Evolutionary conservation across 2,329 filamentous ascomycete species (phyloP).

Genomic region (Chrysosporium queenslandicum): DNA sequence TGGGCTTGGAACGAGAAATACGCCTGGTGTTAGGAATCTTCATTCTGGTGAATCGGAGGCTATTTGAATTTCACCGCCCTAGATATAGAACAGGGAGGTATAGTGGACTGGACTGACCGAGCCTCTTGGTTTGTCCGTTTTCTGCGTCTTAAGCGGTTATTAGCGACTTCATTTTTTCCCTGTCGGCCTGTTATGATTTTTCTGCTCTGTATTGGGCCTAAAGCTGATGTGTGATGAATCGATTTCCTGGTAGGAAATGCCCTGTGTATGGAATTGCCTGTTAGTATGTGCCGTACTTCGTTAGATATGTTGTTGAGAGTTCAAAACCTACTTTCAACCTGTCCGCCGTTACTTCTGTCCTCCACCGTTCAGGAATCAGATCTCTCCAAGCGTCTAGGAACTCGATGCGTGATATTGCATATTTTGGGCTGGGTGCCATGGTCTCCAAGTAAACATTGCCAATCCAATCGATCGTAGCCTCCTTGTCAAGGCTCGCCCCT

Average conservation of each 20-base stretch:
- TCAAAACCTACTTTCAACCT: slow-evolving; percentile 26
- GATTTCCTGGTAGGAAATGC: slow-evolving; percentile 27
- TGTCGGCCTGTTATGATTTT: slow-evolving; percentile 3
- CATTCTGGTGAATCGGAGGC: background rate
- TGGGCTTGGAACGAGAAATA: slow-evolving; percentile 43
- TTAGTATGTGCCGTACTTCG: background rate
- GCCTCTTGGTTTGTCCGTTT: background rate
- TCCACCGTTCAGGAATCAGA: slow-evolving; percentile 37
- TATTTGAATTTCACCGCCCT: slow-evolving; percentile 7
- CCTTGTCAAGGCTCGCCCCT: slow-evolving; percentile 35
- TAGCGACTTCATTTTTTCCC: slow-evolving; percentile 6
- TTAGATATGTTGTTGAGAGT: background rate
- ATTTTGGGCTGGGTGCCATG: slow-evolving; percentile 25
- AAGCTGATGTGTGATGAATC: slow-evolving; percentile 32
- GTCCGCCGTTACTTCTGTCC: slow-evolving; percentile 26
- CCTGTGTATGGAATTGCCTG: slow-evolving; percentile 17
- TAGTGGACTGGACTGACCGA: background rate
- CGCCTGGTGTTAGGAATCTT: slow-evolving; percentile 36
- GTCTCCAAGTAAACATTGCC: slow-evolving; percentile 34
- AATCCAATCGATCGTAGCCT: slow-evolving; percentile 28
- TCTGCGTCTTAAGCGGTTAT: slow-evolving; percentile 1
- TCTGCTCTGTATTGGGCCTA: slow-evolving; percentile 19
- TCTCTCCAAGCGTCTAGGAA: slow-evolving; percentile 36
- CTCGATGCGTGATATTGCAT: slow-evolving; percentile 26
- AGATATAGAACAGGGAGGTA: slow-evolving; percentile 6